Evolutionary conservation across 208 protist genomes (phyloP), one percentile per base, ranked within the genome.

Genomic region (Leishmania gerbilli): DNA sequence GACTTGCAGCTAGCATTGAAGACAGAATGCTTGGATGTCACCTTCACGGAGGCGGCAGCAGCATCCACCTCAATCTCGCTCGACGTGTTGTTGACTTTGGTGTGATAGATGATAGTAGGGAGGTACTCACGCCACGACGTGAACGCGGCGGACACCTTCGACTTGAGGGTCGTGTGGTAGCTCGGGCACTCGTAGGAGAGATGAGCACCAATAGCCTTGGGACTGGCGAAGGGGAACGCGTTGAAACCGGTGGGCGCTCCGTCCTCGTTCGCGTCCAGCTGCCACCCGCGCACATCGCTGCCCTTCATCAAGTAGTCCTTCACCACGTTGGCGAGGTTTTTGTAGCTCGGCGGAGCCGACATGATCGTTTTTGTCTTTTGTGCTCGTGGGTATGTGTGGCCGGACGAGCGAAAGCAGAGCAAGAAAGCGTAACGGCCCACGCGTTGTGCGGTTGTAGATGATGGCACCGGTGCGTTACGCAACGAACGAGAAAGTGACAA

Each of bases 191-290:
- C 69, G 71, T 89, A 93, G 7, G 68, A 47, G 37, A 94, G 74
- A 76, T 89, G 84, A 5, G 85, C 77, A 31, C 91, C 91, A 15
- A 92, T 77, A 47, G 1, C 81, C 71, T 42, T 83, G 76, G n/a
- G 13, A 45, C 45, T 79, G 47, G 88, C 91, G 69, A 91, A 95
- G n/a, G 91, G 93, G 67, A 80, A 93, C 49, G 74, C 88, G 51
- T 78, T 84, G 31, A 92, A 55, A 9, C 56, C 17, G 31, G 83
- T 74, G 13, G 72, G 37, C 0, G 75, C 58, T 8, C 58, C 79
- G 7, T 85, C 62, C 77, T 94, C 86, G 2, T 65, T 79, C 6
- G 90, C 79, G 67, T 93, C 87, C 51, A 96, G 60, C 31, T 71
- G 68, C 83, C 88, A 95, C 0, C 90, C 90, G 37, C 47, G 27